Evolutionary conservation across 2,329 filamentous ascomycete species (phyloP), one percentile per base, ranked within the genome.

Genomic region (Epichloe festucae): DNA sequence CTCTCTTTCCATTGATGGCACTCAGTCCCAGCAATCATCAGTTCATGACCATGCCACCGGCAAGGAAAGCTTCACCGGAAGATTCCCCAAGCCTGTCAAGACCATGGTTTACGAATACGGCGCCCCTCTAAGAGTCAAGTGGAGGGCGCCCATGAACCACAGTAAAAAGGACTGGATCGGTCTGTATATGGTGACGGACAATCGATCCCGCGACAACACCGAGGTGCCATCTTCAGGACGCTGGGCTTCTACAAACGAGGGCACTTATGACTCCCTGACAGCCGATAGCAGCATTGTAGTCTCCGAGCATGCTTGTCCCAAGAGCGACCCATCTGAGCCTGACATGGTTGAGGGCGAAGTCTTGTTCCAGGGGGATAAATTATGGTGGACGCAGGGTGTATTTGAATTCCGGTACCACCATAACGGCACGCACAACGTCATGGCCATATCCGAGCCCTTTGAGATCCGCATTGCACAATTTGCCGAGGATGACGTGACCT

Each of bases 391-490:
- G 0, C 87, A 91, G 55, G 93, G 93, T 51, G 87, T 94, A 3
- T 98, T 95, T 63, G 93, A 98, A 63, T 94, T 98, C 73, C 83
- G 93, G 41, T 96, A 96, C 69, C 93, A 98, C 68, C 93, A 98
- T 68, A 84, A 88, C 59, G 89, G 89, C 52, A 86, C 85, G 61
- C 89, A 98, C 69, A 88, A 86, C 58, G 90, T 95, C 62, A 93
- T 98, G 87, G 82, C 89, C 17, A 87, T 97, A 54, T 96, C 90
- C 5, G 79, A 89, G 58, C 90, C 93, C 0, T 98, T 98, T 60
- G 91, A 96, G 67, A 85, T 97, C 52, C 81, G 83, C 45, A 89
- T 97, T 56, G 75, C 78, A 35, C 84, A 82, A 43, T 95, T 95
- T 60, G 85, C 89, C 56, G 78, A 82, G 36, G 86, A 89, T 49